These are phyloP conservation scores for Planoprotostelium fungivorum DNA, from an alignment of 78 protist species.

Conservation along the genomic window DNA sequence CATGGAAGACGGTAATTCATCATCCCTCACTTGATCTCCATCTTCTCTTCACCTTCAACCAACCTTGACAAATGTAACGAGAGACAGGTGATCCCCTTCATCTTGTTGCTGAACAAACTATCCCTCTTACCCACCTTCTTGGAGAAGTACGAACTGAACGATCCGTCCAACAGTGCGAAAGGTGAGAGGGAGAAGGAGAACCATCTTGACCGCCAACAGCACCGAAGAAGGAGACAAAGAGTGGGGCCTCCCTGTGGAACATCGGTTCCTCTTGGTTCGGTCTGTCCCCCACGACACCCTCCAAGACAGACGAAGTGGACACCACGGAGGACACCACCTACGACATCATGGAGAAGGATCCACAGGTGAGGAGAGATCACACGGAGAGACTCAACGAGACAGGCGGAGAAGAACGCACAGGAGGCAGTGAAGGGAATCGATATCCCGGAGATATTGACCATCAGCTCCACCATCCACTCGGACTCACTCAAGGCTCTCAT, in stretches of 20 bases:
- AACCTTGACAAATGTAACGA: too few species aligned
- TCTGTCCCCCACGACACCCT: neutral
- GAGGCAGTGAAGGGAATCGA: neutral
- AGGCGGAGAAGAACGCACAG: neutral
- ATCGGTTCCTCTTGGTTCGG: neutral
- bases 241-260: neutral
- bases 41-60: too few species aligned
- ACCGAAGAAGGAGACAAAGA: neutral
- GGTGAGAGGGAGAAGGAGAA: too few species aligned
- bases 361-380: neutral
- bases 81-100: neutral
- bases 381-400: neutral
- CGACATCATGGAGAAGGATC: neutral
- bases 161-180: neutral
- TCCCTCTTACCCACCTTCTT: neutral
- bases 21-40: too few species aligned
- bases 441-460: neutral
- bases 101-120: neutral
- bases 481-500: conserved; percentile 15
- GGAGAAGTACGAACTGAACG: neutral
- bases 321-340: neutral
- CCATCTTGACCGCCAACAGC: neutral
- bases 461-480: neutral
- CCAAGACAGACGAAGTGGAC: neutral
- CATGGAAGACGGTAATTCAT: conserved; percentile 14